phyloP scores from a whole-genome alignment of 768 basidiomycete species.

The Mycena haematopus region DNA sequence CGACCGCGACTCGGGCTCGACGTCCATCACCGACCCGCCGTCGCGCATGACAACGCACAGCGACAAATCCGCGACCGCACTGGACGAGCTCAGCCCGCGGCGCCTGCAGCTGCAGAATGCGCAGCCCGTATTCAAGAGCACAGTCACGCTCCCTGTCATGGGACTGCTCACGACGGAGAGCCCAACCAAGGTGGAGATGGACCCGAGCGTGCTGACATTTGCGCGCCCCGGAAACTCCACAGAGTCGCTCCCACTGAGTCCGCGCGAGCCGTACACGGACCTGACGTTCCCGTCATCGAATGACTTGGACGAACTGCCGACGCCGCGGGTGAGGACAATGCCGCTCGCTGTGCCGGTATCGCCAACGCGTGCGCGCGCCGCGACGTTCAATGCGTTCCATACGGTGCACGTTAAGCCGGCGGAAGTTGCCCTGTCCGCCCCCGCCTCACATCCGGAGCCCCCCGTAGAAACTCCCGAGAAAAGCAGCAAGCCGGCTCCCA shows the following conservation, averaged over 20 bases:
- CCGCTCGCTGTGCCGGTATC: slow-evolving; percentile 18
- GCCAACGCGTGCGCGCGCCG: slow-evolving; percentile 28
- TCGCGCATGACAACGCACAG: slow-evolving; percentile 46
- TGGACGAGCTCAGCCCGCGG: slow-evolving; percentile 36
- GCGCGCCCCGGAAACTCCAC: slow-evolving; percentile 80
- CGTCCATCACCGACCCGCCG: slow-evolving; percentile 56
- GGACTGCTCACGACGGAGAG: slow-evolving; percentile 44
- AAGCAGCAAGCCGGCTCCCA: slow-evolving; percentile 26
- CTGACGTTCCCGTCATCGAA: slow-evolving; percentile 28
- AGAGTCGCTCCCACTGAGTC: slow-evolving; percentile 60
- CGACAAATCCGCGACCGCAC: slow-evolving; percentile 31
- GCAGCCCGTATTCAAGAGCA: slow-evolving; percentile 35
- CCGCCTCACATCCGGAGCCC: slow-evolving; percentile 3
- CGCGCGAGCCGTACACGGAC: slow-evolving; percentile 26
- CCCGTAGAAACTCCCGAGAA: slow-evolving; percentile 16
- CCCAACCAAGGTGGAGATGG: slow-evolving; percentile 64
- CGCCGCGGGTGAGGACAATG: slow-evolving; percentile 39
- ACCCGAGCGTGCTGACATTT: slow-evolving; percentile 77
- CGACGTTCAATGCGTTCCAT: slow-evolving; percentile 30
- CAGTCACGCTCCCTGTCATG: slow-evolving; percentile 45
- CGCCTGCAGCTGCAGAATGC: slow-evolving; percentile 30
- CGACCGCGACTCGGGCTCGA: slow-evolving; percentile 47
- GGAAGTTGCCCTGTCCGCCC: background rate
- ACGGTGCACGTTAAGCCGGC: slow-evolving; percentile 17
- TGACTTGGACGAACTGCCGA: slow-evolving; percentile 39